Evolutionary conservation across 352 stramenopile species (phyloP), one percentile per base, ranked within the genome.

Genomic region (Peronosclerospora sorghi): DNA sequence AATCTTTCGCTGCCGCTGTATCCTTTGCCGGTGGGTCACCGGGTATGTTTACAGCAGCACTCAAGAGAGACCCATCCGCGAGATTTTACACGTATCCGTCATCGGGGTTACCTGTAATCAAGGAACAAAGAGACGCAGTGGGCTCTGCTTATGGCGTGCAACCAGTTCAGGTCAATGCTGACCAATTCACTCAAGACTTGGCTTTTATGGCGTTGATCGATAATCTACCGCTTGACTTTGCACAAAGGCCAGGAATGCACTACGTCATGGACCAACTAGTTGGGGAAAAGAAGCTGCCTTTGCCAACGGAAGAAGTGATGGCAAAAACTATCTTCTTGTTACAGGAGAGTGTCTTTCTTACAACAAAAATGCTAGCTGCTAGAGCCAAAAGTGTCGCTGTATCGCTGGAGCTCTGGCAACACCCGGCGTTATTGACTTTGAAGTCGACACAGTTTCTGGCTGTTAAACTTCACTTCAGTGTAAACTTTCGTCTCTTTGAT

Each of bases 111-210:
- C 19, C 47, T 1, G 40, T 75, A 7, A 59, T 28, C 2, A 83
- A 81, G 45, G 67, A 86, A 18, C 71, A 83, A 29, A 55, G 54
- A 9, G 62, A 69, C 14, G 38, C 43, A 15, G 8, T 56, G 23
- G 35, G 29, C 23, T 37, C 48, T 0, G 39, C 40, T 2, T 74
- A 63, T 17, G 51, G 50, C 14, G 40, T 48, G 4, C 48, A 56
- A 28, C 24, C 26, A n/a, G 41, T 71, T 8, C 48, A 53, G 26
- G 56, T 78, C 18, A 76, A 53, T 48, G 51, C 65, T 1, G 77
- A 89, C 7, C 77, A 89, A 23, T 62, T 86, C 15, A 63, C 68
- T 6, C 73, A 86, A 35, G 77, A 89, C 42, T 59, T 89, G 45
- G 74, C 72, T 18, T 51, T 89, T 4, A 80, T 80, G 65, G 68